Percentiles rank a stretch among this genome's conserved stretches.
phyloP scores from a whole-genome alignment of 495 filamentous ascomycete species.

The Neurospora sp. region DNA sequence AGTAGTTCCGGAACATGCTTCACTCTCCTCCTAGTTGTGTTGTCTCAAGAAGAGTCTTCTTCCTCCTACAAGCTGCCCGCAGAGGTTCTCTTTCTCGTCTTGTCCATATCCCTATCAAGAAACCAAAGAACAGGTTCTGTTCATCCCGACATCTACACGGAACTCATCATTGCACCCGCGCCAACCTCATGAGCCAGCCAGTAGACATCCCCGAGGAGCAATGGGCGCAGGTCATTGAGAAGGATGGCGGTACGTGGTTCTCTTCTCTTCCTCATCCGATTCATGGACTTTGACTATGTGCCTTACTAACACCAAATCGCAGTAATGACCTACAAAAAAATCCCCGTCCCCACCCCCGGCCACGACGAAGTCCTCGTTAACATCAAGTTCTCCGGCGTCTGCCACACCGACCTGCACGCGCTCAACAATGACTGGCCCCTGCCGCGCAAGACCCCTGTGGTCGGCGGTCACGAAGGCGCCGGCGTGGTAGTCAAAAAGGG shows the following conservation, averaged over 20 bases:
- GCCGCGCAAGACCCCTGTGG: constrained; percentile 62
- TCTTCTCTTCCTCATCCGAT: background rate
- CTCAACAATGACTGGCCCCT: constrained; percentile 82
- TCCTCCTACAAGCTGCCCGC: background rate
- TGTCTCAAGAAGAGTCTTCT: background rate
- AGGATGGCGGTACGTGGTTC: constrained; percentile 49
- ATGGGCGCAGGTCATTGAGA: constrained; percentile 74
- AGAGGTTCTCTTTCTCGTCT: background rate
- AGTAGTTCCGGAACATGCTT: background rate
- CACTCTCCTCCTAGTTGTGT: background rate
- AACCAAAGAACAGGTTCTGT: background rate
- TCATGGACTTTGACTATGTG: background rate
- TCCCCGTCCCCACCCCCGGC: constrained; percentile 63
- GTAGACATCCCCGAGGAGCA: constrained; percentile 55
- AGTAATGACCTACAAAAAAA: constrained; percentile 58
- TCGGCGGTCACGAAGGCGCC: constrained; percentile 88
- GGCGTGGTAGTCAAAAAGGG: constrained; percentile 74
- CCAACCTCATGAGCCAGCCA: background rate
- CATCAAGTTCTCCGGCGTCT: constrained; percentile 82
- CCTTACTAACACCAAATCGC: constrained; percentile 14
- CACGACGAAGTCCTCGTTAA: constrained; percentile 80
- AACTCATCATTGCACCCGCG: background rate
- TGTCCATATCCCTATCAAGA: background rate
- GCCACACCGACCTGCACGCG: constrained; percentile 80
- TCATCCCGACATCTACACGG: background rate